These are phyloP conservation scores for Quercus mongolica DNA, from an alignment of 306 rosid species.

Conservation along the genomic window DNA sequence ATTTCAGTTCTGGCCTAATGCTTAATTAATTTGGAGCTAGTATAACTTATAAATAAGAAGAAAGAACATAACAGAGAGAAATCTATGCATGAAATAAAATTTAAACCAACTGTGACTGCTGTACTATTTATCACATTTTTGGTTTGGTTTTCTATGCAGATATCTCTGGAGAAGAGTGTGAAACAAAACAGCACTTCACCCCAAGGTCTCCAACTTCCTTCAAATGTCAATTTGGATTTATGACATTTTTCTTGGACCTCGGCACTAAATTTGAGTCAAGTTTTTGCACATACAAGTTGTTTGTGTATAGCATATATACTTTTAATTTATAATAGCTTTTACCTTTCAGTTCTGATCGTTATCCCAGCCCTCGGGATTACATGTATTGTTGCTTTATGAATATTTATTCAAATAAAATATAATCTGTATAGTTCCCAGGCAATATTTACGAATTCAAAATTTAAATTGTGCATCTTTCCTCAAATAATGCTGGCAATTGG, in stretches of 20 bases:
- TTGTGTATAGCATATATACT: conserved; percentile 31
- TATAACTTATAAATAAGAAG: background rate
- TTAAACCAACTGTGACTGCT: background rate
- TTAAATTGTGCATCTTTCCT: background rate
- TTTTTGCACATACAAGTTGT: conserved; percentile 23
- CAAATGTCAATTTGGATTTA: conserved; percentile 27
- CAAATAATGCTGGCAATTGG: background rate
- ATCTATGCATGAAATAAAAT: background rate
- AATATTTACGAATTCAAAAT: background rate
- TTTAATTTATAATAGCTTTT: background rate
- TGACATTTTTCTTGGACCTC: conserved; percentile 24
- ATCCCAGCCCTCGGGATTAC: conserved; percentile 15
- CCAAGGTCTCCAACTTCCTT: conserved; percentile 27
- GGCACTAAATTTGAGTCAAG: background rate
- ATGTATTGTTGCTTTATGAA: background rate
- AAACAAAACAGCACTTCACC: conserved; percentile 31
- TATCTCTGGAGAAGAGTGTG: conserved; percentile 65
- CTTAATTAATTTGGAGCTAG: background rate
- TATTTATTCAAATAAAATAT: background rate
- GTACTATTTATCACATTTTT: conserved; percentile 12
- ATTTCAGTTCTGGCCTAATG: background rate
- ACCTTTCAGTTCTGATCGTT: background rate
- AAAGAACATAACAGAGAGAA: background rate
- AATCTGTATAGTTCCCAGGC: background rate
- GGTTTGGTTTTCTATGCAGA: conserved; percentile 43